phyloP scores from a whole-genome alignment of 805 yeast genomes.

The Cyberlindnera amylophila region DNA sequence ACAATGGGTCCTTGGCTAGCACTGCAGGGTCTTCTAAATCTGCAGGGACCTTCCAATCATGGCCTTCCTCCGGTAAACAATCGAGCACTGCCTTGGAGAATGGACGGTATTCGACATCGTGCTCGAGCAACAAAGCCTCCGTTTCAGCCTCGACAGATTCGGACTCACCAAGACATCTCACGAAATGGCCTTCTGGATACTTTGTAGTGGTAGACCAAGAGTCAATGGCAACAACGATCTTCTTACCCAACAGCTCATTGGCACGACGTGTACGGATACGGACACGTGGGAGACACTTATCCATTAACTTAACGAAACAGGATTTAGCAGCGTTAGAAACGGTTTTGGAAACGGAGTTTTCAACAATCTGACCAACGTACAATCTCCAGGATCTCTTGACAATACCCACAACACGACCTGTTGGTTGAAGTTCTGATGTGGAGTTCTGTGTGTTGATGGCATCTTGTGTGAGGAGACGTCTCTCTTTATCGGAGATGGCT shows the following conservation, averaged over 20 bases:
- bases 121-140: conserved; percentile 88
- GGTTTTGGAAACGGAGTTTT: conserved; percentile 61
- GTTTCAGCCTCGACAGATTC: conserved; percentile 95
- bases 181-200: conserved; percentile 92
- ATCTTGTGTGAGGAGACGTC: conserved; percentile 70
- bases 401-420: conserved; percentile 87
- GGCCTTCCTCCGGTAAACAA: conserved; percentile 92
- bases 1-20: conserved; percentile 41
- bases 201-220: conserved; percentile 85
- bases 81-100: conserved; percentile 87
- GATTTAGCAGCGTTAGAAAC: conserved; percentile 64
- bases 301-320: conserved; percentile 87
- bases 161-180: conserved; percentile 81
- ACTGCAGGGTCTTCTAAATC: conserved; percentile 51
- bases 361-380: conserved; percentile 90
- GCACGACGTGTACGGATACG: conserved; percentile 87
- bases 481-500: conserved; percentile 59
- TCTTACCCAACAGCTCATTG: conserved; percentile 73
- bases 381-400: conserved; percentile 91
- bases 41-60: conserved; percentile 86
- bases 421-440: conserved; percentile 70
- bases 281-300: conserved; percentile 79
- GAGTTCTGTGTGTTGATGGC: conserved; percentile 61
- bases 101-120: conserved; percentile 95
- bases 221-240: conserved; percentile 90